Evolutionary conservation across 2,329 filamentous ascomycete species (phyloP).

Genomic region (Lasiodiplodia sp.): DNA sequence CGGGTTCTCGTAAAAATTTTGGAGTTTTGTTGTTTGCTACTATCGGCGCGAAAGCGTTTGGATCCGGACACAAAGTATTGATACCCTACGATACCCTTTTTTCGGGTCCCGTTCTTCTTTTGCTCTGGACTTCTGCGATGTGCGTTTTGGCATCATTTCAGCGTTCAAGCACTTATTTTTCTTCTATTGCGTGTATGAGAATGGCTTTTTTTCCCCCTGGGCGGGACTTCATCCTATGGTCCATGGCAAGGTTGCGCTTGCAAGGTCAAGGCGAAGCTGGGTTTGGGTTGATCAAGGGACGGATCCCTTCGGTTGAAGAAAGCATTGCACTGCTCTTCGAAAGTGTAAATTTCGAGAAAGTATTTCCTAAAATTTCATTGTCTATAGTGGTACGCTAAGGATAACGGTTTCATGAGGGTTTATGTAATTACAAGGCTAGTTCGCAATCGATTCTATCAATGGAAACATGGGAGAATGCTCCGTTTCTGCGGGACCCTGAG

Average conservation of each 20-base stretch:
- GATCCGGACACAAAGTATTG: slow-evolving; percentile 25
- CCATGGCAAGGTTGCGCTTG: not conserved
- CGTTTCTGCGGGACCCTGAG: not conserved
- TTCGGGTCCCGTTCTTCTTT: slow-evolving; percentile 4
- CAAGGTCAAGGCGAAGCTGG: not conserved
- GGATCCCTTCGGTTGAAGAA: not conserved
- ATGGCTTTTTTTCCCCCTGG: not conserved
- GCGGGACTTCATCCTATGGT: not conserved
- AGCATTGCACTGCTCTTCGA: not conserved
- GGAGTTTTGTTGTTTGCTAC: not conserved
- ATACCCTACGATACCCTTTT: slow-evolving; percentile 26
- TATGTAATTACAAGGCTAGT: not conserved
- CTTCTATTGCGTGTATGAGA: not conserved
- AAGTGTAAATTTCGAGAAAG: not conserved
- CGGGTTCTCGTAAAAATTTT: not conserved
- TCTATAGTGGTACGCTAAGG: not conserved
- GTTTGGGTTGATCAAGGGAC: not conserved
- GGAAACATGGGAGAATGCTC: not conserved
- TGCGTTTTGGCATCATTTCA: slow-evolving; percentile 22
- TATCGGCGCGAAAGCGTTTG: slow-evolving; percentile 14
- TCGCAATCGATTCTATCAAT: not conserved
- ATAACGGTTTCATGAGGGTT: not conserved
- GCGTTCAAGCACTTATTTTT: slow-evolving; percentile 2
- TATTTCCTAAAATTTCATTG: not conserved
- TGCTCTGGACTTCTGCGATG: not conserved